Evolutionary conservation across 306 rosid species (phyloP).

Genomic region (Rosa rugosa): DNA sequence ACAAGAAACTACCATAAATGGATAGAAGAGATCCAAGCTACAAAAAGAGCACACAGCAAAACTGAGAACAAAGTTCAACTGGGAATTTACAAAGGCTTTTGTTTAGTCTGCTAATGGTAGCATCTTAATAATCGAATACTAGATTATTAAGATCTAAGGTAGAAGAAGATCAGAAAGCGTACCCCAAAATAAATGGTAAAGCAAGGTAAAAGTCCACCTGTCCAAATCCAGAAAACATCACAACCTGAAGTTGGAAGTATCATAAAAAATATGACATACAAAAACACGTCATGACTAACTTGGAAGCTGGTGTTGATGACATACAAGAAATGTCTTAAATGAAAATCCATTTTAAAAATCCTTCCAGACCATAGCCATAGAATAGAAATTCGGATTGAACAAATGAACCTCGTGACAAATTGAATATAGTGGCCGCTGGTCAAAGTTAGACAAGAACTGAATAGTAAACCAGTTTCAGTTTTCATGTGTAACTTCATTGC

Average conservation of each 20-base stretch:
- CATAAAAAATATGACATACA: neutral
- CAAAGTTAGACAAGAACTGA: neutral
- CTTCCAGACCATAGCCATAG: neutral
- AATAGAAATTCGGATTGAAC: neutral
- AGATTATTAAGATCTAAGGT: neutral
- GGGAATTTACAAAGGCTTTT: neutral
- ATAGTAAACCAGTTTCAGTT: neutral
- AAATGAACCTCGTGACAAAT: neutral
- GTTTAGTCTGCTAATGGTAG: neutral
- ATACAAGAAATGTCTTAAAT: neutral
- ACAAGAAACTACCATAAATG: slow-evolving; percentile 54
- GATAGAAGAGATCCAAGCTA: slow-evolving; percentile 68
- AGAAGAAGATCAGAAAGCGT: slow-evolving; percentile 27
- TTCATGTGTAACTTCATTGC: neutral
- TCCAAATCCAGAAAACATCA: slow-evolving; percentile 37
- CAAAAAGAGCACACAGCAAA: slow-evolving; percentile 20
- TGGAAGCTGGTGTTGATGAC: neutral
- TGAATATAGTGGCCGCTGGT: neutral
- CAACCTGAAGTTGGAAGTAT: neutral
- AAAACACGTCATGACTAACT: neutral
- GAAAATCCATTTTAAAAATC: neutral
- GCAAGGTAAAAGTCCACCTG: slow-evolving; percentile 80
- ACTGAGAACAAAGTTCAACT: neutral
- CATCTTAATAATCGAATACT: neutral
- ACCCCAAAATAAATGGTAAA: slow-evolving; percentile 77